Evolutionary conservation across 345 rosid species (phyloP).

Genomic region (Sonneratia caseolaris): DNA sequence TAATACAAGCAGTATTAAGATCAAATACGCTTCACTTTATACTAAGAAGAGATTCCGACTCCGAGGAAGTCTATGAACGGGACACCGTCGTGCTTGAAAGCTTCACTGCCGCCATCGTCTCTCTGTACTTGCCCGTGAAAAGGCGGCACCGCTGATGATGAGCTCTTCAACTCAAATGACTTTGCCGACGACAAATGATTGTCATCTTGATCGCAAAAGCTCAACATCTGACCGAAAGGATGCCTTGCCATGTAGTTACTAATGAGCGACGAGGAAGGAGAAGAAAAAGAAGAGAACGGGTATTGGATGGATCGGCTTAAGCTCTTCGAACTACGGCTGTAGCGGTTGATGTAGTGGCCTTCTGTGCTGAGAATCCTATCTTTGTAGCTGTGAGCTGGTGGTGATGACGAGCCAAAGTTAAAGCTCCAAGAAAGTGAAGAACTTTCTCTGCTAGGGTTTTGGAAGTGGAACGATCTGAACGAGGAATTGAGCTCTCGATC

Average conservation of each 20-base stretch:
- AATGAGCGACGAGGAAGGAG: background rate
- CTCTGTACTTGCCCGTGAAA: conserved; percentile 19
- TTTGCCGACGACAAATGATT: background rate
- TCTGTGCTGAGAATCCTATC: conserved; percentile 6
- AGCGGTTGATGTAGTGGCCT: background rate
- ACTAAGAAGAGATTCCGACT: conserved; percentile 43
- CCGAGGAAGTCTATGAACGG: conserved; percentile 72
- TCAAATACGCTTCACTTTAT: background rate
- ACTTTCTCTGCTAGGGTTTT: conserved; percentile 3
- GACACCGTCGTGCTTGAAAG: conserved; percentile 22
- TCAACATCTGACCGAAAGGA: background rate
- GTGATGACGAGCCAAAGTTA: conserved; percentile 9
- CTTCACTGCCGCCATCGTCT: conserved; percentile 6
- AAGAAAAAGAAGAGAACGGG: conserved; percentile 14
- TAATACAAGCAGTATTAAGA: background rate
- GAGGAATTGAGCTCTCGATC: conserved; percentile 2
- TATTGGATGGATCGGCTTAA: conserved; percentile 1
- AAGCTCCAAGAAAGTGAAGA: conserved; percentile 29
- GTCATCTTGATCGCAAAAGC: conserved; percentile 1
- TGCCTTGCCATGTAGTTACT: conserved; percentile 10
- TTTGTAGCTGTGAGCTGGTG: conserved; percentile 13
- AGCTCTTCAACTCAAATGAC: background rate
- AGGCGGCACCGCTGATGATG: background rate
- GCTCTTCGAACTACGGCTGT: background rate
- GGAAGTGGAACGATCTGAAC: conserved; percentile 1